Base-by-base conservation (phyloP, 768 basidiomycete species). In the Lactarius evosmus region DNA sequence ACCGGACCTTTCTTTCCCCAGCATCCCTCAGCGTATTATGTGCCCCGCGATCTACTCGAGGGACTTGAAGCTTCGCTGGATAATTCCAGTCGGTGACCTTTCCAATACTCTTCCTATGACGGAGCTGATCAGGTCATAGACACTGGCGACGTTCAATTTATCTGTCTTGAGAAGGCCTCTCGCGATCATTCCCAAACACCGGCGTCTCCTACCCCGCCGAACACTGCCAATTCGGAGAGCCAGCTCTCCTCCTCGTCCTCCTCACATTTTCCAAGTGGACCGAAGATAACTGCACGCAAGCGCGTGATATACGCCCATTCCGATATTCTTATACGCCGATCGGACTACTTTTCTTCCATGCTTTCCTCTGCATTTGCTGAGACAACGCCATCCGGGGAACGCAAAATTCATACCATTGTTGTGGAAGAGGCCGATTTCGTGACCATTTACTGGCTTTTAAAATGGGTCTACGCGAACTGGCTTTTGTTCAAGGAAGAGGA, bases 261-360 rank as follows among this genome's bases (percentile, higher is more conserved):
- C 0, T 76, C 79, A 7, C 73, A 73, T 53, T 78, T 79, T 1
- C 74, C 78, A 0, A 79, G 80, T 63, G 71, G 76, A 6, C 56
- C 78, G 36, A 79, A 78, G 25, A 79, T 77, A 1, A 80, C 80
- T 3, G 88, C 85, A 8, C 81, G 91, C 11, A 92, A 91, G 71
- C 81, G 90, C 40, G 73, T 86, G 36, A 82, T 93, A 41, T 92
- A 89, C 70, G 89, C 89, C 1, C 90, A 92, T 71, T 86, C 86
- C 7, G 88, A 90, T 68, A 88, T 93, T 57, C 79, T 92, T 25
- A 84, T 76, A 54, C 79, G 82, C 12, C 78, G 89, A n/a, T 88
- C 88, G 16, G 89, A 91, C 65, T 92, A 91, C 70, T 91, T 91
- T 68, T 80, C 84, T 5, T 88, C 86, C 0, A 87, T 91, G 83